A percentile compares a stretch with the other conserved stretches of the same genome.
Evolutionary conservation across 805 yeast species (phyloP).

Genomic region (Yarrowia yakushimensis): DNA sequence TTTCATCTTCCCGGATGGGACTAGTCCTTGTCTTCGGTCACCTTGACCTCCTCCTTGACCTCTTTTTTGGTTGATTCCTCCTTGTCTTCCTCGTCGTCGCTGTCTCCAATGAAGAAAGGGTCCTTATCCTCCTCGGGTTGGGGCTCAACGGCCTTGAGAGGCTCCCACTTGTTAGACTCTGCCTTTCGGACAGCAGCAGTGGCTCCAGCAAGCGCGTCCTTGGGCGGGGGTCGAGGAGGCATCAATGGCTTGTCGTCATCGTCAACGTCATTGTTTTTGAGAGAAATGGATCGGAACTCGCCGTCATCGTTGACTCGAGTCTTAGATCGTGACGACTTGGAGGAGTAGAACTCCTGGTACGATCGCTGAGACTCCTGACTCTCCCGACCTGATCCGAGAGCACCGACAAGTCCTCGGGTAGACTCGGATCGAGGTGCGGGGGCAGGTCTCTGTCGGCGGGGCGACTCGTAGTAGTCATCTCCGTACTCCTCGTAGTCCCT

Average conservation of each 20-base stretch:
- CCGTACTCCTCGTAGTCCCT: slow-evolving; percentile 28
- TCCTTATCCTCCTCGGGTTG: slow-evolving; percentile 45
- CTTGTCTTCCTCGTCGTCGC: slow-evolving; percentile 44
- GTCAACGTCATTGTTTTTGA: slow-evolving; percentile 33
- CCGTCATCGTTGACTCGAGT: slow-evolving; percentile 15
- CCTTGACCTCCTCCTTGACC: slow-evolving; percentile 15
- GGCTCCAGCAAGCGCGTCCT: slow-evolving; percentile 28
- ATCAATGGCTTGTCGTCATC: slow-evolving; percentile 37
- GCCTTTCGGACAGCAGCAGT: slow-evolving; percentile 31
- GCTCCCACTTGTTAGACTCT: slow-evolving; percentile 43
- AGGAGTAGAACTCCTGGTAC: slow-evolving; percentile 16
- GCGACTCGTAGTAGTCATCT: slow-evolving; percentile 10
- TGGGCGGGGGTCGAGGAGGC: slow-evolving; percentile 27
- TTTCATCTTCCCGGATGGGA: neutral
- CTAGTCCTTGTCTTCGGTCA: slow-evolving; percentile 16
- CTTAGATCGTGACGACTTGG: slow-evolving; percentile 23
- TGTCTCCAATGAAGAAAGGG: slow-evolving; percentile 50
- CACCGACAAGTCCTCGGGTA: slow-evolving; percentile 30
- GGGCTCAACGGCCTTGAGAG: slow-evolving; percentile 42
- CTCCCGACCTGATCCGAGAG: slow-evolving; percentile 27
- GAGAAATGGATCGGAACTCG: slow-evolving; percentile 20
- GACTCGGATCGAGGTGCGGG: slow-evolving; percentile 17
- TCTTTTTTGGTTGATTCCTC: slow-evolving; percentile 20
- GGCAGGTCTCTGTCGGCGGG: slow-evolving; percentile 27
- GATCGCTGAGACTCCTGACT: slow-evolving; percentile 24